These are phyloP conservation scores for Carallia pectinifolia DNA, from an alignment of 345 rosid genomes.

Conservation along the genomic window DNA sequence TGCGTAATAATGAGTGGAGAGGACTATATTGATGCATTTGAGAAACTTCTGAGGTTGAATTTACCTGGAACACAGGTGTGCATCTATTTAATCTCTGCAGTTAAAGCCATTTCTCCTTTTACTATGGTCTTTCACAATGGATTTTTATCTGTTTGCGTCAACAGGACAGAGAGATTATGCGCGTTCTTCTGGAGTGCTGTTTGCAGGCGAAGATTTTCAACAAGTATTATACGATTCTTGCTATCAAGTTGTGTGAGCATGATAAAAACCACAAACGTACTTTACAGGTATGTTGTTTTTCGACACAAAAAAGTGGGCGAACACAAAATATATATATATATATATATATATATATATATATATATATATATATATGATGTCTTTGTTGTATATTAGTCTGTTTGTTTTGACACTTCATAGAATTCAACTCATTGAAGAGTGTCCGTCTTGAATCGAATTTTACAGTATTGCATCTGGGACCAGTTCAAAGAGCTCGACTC, in stretches of 20 bases:
- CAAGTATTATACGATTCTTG: constrained; percentile 75
- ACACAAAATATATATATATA: not conserved
- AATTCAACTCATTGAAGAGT: not conserved
- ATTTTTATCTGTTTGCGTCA: not conserved
- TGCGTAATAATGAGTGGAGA: constrained; percentile 94
- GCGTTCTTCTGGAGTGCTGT: constrained; percentile 88
- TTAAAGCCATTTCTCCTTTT: not conserved
- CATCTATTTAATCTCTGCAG: constrained; percentile 1
- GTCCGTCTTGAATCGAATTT: not conserved
- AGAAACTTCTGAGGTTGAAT: constrained; percentile 81
- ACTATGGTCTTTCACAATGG: not conserved
- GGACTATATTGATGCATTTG: constrained; percentile 86
- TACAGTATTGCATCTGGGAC: constrained; percentile 88
- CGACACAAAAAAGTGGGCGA: not conserved
- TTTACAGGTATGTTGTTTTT: constrained; percentile 53
- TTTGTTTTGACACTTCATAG: not conserved
- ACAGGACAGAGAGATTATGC: constrained; percentile 90
- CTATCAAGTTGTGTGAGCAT: constrained; percentile 76
- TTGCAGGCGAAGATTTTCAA: constrained; percentile 84
- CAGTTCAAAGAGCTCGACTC: constrained; percentile 80
- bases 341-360: no score
- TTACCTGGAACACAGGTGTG: constrained; percentile 77
- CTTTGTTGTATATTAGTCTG: no score
- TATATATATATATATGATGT: no score
- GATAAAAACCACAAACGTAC: constrained; percentile 90